Base-by-base conservation (phyloP, 163 green algal species). In the Scenedesmus sp. region DNA sequence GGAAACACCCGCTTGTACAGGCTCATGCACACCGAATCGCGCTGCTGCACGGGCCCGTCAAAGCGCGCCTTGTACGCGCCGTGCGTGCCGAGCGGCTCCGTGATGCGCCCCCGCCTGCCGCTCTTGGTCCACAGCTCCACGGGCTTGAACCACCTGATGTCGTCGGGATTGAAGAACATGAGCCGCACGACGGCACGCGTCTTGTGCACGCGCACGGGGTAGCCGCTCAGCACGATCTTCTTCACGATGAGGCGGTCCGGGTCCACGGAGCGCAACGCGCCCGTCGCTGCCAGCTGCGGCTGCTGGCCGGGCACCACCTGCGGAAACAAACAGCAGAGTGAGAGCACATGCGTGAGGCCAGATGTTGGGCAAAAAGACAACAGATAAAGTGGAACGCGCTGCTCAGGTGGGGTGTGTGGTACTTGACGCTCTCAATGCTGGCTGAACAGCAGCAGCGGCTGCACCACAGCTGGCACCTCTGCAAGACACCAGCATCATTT, bases 131-230 rank as follows among this genome's bases (percentile, higher is more conserved):
- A 99, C 73, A 99, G 93, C 93, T 95, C 93, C 65, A 98, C 88
- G 15, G 97, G 97, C 35, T 92, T 94, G 93, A 98, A 99, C 97
- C 97, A 99, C 35, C 95, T 92, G 33, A 99, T 93, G 93, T 99
- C 98, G n/a, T 99, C 98, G 0, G 98, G 96, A 85, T 96, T 96
- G 94, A 98, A 96, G 93, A 99, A 99, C 98, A 99, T 99, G 93
- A 96, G 98, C 13, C 95, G 94, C 81, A 99, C 97, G 20, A 98
- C 96, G 15, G 97, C 97, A 84, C 98, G 98, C 79, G 94, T 95
- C 93, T 99, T 99, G 94, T 99, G 96, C 70, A 99, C 97, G 49
- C 96, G 97, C 30, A 98, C 94, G 0, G 98, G 98, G 88, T 97
- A 98, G 70, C 85, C 51, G 92, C 97, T 70, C 16, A 99, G 94